A percentile compares a stretch with the other conserved stretches of the same genome.
Evolutionary conservation across 2,329 filamentous ascomycete species (phyloP).

Genomic region (Aspergillus sergii): DNA sequence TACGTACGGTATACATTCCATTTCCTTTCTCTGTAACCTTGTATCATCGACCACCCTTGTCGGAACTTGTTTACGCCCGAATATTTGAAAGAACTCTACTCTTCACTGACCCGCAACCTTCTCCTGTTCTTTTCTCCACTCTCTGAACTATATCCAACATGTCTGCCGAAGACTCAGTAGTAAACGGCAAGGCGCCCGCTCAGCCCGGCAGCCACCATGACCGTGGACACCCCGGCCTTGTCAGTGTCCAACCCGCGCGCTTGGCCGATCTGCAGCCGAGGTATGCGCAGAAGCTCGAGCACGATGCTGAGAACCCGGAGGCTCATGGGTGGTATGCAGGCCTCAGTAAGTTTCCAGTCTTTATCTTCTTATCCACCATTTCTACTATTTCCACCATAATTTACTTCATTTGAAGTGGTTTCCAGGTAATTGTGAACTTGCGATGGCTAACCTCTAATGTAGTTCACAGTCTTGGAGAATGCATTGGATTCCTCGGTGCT

Average conservation of each 20-base stretch:
- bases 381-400: background rate
- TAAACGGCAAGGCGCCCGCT: slow-evolving; percentile 39
- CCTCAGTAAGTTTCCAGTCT: slow-evolving; percentile 66
- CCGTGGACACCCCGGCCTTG: slow-evolving; percentile 50
- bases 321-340: slow-evolving; percentile 85
- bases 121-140: background rate
- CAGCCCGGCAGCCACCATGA: slow-evolving; percentile 42
- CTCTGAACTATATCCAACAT: slow-evolving; percentile 18
- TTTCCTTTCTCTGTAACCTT: background rate
- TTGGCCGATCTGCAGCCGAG: slow-evolving; percentile 82
- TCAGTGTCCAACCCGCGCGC: slow-evolving; percentile 76
- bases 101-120: background rate
- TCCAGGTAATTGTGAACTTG: background rate
- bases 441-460: slow-evolving; percentile 14
- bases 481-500: slow-evolving; percentile 78
- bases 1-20: background rate
- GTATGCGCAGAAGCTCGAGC: slow-evolving; percentile 68
- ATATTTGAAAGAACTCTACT: background rate
- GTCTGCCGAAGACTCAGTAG: slow-evolving; percentile 29
- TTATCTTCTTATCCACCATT: background rate
- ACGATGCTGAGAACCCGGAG: slow-evolving; percentile 66
- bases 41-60: background rate
- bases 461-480: slow-evolving; percentile 74
- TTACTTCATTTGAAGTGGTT: background rate
- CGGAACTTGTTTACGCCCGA: too few relatives aligned